Percentiles rank a stretch among this genome's conserved stretches.
These are phyloP conservation scores for Vitellaria paradoxa DNA, from an alignment of 179 eudicot species.

Conservation along the genomic window DNA sequence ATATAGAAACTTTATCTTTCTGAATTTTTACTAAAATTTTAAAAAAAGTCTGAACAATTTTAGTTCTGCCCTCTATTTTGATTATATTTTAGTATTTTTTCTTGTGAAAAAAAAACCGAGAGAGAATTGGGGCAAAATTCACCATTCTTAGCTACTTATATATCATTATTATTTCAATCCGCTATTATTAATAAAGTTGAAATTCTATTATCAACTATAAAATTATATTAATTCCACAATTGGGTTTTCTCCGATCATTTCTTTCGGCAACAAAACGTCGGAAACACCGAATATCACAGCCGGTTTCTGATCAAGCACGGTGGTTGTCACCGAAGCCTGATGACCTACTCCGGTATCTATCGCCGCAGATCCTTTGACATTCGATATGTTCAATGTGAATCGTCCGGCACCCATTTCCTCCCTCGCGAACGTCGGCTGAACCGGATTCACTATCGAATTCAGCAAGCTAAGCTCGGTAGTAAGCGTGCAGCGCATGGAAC, in stretches of 20 bases:
- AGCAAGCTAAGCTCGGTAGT: conserved; percentile 81
- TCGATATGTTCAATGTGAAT: conserved; percentile 60
- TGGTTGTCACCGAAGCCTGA: conserved; percentile 52
- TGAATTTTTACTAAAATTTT: too few relatives aligned
- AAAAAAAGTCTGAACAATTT: too few relatives aligned
- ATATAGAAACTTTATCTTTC: too few relatives aligned
- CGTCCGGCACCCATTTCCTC: conserved; percentile 72
- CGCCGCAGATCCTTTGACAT: conserved; percentile 62
- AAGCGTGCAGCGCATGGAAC: conserved; percentile 72
- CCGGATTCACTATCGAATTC: conserved; percentile 69
- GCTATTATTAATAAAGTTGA: too few relatives aligned
- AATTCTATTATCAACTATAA: too few relatives aligned
- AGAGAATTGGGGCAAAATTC: too few relatives aligned
- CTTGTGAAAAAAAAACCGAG: too few relatives aligned
- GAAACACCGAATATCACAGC: conserved; percentile 79
- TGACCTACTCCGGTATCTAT: conserved; percentile 52
- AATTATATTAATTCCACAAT: too few relatives aligned
- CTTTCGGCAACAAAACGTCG: conserved; percentile 57
- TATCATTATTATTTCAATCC: too few relatives aligned
- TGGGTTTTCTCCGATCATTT: conserved; percentile 46
- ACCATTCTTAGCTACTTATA: too few relatives aligned
- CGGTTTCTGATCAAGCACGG: conserved; percentile 87
- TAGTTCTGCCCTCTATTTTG: too few relatives aligned
- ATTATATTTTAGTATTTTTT: too few relatives aligned
- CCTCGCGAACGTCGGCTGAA: conserved; percentile 76